Evolutionary conservation across 768 basidiomycete genomes (phyloP).

Genomic region (Russula sp.): DNA sequence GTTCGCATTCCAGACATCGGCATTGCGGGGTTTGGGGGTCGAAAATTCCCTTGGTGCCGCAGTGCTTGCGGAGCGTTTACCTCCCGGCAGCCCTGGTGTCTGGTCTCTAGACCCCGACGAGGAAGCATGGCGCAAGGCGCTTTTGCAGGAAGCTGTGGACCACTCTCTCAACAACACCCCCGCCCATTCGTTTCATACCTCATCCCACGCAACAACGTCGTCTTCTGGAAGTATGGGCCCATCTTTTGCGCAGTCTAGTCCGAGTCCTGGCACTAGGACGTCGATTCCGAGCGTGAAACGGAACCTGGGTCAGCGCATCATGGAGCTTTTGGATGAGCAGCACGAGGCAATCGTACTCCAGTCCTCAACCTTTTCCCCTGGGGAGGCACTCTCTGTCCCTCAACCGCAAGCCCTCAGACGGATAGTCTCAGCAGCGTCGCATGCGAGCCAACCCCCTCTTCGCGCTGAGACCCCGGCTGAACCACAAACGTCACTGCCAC

Average conservation of each 20-base stretch:
- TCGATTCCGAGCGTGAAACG: conserved; percentile 20
- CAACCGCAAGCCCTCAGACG: neutral
- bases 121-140: conserved; percentile 68
- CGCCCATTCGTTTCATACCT: conserved; percentile 38
- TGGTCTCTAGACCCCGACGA: conserved; percentile 50
- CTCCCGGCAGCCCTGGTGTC: conserved; percentile 54
- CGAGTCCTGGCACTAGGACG: conserved; percentile 10
- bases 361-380: neutral
- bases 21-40: conserved; percentile 64
- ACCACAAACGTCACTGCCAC: conserved; percentile 55
- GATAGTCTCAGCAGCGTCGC: conserved; percentile 24
- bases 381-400: neutral
- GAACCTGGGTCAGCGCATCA: conserved; percentile 23
- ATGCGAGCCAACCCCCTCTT: conserved; percentile 42
- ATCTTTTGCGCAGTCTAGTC: conserved; percentile 17
- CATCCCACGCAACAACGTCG: conserved; percentile 14
- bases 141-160: conserved; percentile 73
- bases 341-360: conserved; percentile 11
- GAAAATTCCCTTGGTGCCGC: conserved; percentile 72
- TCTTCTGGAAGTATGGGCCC: conserved; percentile 28
- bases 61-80: conserved; percentile 66
- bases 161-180: conserved; percentile 61
- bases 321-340: conserved; percentile 20
- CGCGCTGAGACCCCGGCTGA: conserved; percentile 63
- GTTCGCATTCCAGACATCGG: conserved; percentile 71